Evolutionary conservation across 164 flowering plant genomes (phyloP).

Genomic region (Vitis cinerea): DNA sequence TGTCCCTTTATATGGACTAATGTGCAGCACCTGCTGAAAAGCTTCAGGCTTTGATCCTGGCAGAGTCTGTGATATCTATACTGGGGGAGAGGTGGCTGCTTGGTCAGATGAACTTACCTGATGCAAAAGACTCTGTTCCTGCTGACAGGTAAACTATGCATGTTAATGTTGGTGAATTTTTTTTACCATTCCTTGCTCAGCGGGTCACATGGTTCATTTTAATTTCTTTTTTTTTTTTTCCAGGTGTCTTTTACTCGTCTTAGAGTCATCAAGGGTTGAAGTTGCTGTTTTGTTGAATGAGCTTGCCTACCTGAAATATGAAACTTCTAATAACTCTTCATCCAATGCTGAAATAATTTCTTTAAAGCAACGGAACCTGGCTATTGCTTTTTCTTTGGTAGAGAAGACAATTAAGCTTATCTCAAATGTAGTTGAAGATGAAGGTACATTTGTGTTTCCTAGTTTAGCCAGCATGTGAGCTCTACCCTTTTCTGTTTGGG

Average conservation of each 20-base stretch:
- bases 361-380: conserved; percentile 61
- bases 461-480: no score
- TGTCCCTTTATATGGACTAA: conserved; percentile 4
- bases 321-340: conserved; percentile 55
- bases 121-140: conserved; percentile 46
- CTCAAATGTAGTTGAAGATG: conserved; percentile 45
- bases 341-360: conserved; percentile 35
- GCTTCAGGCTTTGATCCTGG: conserved; percentile 76
- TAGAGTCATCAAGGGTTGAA: conserved; percentile 91
- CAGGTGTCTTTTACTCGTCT: conserved; percentile 84
- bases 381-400: conserved; percentile 64
- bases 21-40: conserved; percentile 70
- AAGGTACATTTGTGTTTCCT: conserved; percentile 40
- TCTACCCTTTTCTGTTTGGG: no score
- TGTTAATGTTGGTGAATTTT: conserved; percentile 1
- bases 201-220: conserved; percentile 1
- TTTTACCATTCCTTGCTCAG: neutral
- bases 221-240: conserved; percentile 7
- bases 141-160: conserved; percentile 56
- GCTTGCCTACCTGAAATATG: conserved; percentile 78
- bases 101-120: conserved; percentile 43
- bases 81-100: conserved; percentile 79
- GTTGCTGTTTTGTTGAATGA: conserved; percentile 87
- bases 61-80: conserved; percentile 64
- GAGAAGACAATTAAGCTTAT: conserved; percentile 76